These are phyloP conservation scores for Mycena albidolilacea DNA, from an alignment of 768 basidiomycete species.

Conservation along the genomic window DNA sequence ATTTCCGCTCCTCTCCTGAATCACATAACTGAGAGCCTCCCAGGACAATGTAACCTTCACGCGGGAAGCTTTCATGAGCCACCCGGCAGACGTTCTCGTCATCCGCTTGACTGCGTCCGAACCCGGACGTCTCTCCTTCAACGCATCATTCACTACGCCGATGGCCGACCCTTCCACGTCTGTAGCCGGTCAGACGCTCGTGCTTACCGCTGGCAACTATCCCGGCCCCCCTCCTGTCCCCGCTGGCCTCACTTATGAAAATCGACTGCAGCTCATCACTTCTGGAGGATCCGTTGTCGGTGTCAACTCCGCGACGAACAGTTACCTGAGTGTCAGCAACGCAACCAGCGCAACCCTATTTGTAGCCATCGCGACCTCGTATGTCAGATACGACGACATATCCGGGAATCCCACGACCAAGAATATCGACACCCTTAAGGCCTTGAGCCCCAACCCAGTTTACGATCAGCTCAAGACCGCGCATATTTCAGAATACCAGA, in stretches of 20 bases:
- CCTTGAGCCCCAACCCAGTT: neutral
- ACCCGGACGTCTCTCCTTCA: conserved; percentile 8
- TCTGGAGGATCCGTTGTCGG: neutral
- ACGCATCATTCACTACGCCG: conserved; percentile 20
- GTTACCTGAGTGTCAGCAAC: conserved; percentile 13
- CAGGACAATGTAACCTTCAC: conserved; percentile 25
- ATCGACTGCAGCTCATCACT: neutral
- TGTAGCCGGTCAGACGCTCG: conserved; percentile 12
- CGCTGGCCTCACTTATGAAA: conserved; percentile 15
- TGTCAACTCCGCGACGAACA: neutral
- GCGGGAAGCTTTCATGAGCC: conserved; percentile 25
- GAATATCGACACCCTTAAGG: conserved; percentile 16
- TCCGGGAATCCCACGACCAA: conserved; percentile 17
- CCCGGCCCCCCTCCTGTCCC: conserved; percentile 23
- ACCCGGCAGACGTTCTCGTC: conserved; percentile 27
- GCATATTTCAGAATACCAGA: conserved; percentile 17
- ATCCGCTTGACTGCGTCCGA: conserved; percentile 17
- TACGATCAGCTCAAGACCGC: conserved; percentile 15
- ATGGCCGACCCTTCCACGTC: conserved; percentile 14
- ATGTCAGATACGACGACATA: conserved; percentile 21
- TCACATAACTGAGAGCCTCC: neutral
- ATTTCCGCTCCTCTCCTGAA: too few relatives aligned
- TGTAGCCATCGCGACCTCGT: conserved; percentile 29
- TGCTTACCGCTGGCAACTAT: conserved; percentile 4
- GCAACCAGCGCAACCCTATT: conserved; percentile 25